These are phyloP conservation scores for Xylariaceae sp. DNA, from an alignment of 2,329 filamentous ascomycete species.

Conservation along the genomic window DNA sequence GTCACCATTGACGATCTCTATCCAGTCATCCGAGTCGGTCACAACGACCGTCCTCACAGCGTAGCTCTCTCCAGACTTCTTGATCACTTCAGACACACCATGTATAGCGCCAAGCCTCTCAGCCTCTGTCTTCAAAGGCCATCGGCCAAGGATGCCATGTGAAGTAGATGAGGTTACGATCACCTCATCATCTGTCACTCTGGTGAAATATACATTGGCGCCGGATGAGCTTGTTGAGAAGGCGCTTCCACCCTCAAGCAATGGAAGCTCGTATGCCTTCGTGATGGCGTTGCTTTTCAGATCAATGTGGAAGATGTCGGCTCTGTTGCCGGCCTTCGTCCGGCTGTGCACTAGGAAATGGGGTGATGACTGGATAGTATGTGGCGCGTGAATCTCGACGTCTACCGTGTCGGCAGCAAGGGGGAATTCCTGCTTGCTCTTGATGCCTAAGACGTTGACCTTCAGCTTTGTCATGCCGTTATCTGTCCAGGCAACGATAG, in stretches of 20 bases:
- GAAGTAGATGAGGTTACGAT: conserved; percentile 78
- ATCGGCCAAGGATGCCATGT: conserved; percentile 76
- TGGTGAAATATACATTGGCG: conserved; percentile 87
- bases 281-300: conserved; percentile 70
- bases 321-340: conserved; percentile 75
- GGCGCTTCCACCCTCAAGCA: conserved; percentile 71
- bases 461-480: conserved; percentile 66
- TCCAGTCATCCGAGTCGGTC: conserved; percentile 75
- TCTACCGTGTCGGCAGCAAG: conserved; percentile 55
- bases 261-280: conserved; percentile 83
- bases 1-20: conserved; percentile 82
- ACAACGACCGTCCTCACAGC: conserved; percentile 80
- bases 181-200: conserved; percentile 77
- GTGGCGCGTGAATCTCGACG: conserved; percentile 76
- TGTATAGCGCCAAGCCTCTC: conserved; percentile 62
- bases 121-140: conserved; percentile 62
- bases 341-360: conserved; percentile 88
- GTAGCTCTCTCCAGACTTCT: conserved; percentile 70
- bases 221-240: conserved; percentile 81
- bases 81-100: conserved; percentile 81
- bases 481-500: conserved; percentile 79
- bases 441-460: conserved; percentile 73
- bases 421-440: conserved; percentile 61
- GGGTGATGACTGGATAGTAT: conserved; percentile 71
- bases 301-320: conserved; percentile 85